These are phyloP conservation scores for Setaria viridis DNA, from an alignment of 202 grass and related monocot genomes.

Conservation along the genomic window DNA sequence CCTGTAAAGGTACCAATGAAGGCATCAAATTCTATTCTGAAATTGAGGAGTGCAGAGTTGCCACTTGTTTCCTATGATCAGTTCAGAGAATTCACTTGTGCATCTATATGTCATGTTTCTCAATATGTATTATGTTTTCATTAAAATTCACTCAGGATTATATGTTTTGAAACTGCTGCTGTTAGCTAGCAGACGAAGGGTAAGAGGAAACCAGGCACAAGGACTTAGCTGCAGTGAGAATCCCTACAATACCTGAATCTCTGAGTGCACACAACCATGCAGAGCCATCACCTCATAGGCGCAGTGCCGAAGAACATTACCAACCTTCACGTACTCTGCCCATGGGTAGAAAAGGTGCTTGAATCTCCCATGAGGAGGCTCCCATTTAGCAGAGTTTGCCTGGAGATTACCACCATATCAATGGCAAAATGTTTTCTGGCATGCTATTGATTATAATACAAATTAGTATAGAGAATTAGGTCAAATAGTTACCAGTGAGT, in stretches of 20 bases:
- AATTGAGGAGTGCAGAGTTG: constrained; percentile 9
- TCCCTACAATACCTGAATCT: constrained; percentile 70
- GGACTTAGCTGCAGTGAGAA: constrained; percentile 14
- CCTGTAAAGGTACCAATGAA: not conserved
- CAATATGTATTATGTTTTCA: constrained; percentile 25
- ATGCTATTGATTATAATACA: constrained; percentile 17
- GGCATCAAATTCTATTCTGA: constrained; percentile 44
- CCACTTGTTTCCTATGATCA: constrained; percentile 36
- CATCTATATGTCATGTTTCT: constrained; percentile 17
- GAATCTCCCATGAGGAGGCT: constrained; percentile 85
- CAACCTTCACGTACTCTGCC: constrained; percentile 73
- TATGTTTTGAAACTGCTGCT: not conserved
- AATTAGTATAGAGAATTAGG: constrained; percentile 21
- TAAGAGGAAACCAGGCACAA: constrained; percentile 3
- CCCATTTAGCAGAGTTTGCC: constrained; percentile 87
- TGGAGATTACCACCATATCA: constrained; percentile 38
- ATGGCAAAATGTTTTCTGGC: not conserved
- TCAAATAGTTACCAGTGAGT: constrained; percentile 63
- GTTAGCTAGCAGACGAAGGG: constrained; percentile 3
- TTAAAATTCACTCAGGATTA: not conserved
- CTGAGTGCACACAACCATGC: constrained; percentile 78
- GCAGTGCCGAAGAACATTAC: constrained; percentile 68
- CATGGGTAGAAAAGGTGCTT: constrained; percentile 75
- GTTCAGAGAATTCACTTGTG: not conserved
- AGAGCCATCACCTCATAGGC: constrained; percentile 85